These are phyloP conservation scores for Vigna radiata DNA, from an alignment of 306 rosid species.

Conservation along the genomic window DNA sequence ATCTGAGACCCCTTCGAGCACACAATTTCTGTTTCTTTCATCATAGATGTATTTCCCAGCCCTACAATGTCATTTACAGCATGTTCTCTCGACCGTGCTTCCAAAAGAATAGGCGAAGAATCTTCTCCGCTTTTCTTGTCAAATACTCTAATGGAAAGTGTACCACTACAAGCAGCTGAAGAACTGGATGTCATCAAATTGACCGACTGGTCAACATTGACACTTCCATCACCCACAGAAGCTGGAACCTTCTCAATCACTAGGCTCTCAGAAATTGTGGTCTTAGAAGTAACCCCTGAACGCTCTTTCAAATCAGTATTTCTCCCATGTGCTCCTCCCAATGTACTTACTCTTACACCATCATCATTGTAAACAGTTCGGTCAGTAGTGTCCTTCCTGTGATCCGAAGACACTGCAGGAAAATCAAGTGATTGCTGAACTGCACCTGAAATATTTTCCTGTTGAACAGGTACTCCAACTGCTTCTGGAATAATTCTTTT, in stretches of 20 bases:
- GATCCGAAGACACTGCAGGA: constrained; percentile 64
- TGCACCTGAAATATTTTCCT: constrained; percentile 68
- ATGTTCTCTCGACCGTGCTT: constrained; percentile 84
- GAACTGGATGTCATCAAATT: constrained; percentile 62
- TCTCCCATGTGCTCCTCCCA: constrained; percentile 62
- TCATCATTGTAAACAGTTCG: constrained; percentile 55
- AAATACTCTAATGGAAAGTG: constrained; percentile 80
- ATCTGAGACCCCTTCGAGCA: constrained; percentile 70
- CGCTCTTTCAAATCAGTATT: constrained; percentile 73
- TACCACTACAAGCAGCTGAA: constrained; percentile 58
- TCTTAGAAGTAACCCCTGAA: constrained; percentile 83
- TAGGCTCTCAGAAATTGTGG: constrained; percentile 81
- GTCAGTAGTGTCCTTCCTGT: constrained; percentile 60
- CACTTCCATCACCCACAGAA: constrained; percentile 62
- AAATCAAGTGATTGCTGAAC: constrained; percentile 72
- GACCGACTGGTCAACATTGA: constrained; percentile 73
- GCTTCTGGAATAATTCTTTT: constrained; percentile 98
- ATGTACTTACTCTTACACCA: constrained; percentile 57
- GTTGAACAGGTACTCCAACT: constrained; percentile 85
- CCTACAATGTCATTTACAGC: constrained; percentile 79
- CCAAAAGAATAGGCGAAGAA: constrained; percentile 75
- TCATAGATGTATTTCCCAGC: constrained; percentile 70
- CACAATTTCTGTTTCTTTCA: constrained; percentile 87
- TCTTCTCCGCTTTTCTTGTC: constrained; percentile 83
- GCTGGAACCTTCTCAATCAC: constrained; percentile 84